Evolutionary conservation across 2,329 filamentous ascomycete species (phyloP).

Genomic region (Emergomyces orientalis): DNA sequence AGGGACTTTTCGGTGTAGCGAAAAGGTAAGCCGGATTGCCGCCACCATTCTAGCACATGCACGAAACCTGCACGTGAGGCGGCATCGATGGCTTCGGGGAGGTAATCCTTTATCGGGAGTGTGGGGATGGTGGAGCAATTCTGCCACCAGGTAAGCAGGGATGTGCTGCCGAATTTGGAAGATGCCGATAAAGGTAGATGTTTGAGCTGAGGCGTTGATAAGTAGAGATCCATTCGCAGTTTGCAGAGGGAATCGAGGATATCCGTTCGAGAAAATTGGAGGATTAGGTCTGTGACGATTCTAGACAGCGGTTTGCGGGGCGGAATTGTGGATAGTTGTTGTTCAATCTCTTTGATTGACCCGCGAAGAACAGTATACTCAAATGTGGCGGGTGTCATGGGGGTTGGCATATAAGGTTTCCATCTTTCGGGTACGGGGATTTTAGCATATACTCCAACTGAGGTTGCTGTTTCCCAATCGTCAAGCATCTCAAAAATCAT

Average conservation of each 20-base stretch:
- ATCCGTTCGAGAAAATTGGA: conserved; percentile 77
- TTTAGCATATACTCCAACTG: conserved; percentile 70
- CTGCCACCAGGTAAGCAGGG: conserved; percentile 86
- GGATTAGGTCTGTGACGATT: conserved; percentile 75
- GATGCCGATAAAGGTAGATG: conserved; percentile 83
- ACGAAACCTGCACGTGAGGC: conserved; percentile 80
- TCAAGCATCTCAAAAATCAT: conserved; percentile 69
- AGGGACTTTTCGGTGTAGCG: conserved; percentile 81
- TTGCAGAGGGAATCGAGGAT: conserved; percentile 65
- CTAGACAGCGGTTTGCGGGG: conserved; percentile 67
- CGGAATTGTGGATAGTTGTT: conserved; percentile 58
- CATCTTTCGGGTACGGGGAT: conserved; percentile 65
- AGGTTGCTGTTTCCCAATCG: conserved; percentile 84
- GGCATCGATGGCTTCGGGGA: conserved; percentile 72
- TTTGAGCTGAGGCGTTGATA: conserved; percentile 70
- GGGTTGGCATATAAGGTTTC: conserved; percentile 53
- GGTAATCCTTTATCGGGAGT: conserved; percentile 80
- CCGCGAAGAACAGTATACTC: conserved; percentile 77
- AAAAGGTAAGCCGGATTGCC: conserved; percentile 65
- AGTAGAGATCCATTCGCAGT: conserved; percentile 65
- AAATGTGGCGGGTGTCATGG: conserved; percentile 54
- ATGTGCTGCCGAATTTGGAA: conserved; percentile 70
- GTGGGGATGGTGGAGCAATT: conserved; percentile 71
- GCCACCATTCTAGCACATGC: conserved; percentile 86
- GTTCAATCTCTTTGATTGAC: conserved; percentile 60